Evolutionary conservation across 2,329 filamentous ascomycete species (phyloP).

Genomic region (Ophiocordyceps robertsii): DNA sequence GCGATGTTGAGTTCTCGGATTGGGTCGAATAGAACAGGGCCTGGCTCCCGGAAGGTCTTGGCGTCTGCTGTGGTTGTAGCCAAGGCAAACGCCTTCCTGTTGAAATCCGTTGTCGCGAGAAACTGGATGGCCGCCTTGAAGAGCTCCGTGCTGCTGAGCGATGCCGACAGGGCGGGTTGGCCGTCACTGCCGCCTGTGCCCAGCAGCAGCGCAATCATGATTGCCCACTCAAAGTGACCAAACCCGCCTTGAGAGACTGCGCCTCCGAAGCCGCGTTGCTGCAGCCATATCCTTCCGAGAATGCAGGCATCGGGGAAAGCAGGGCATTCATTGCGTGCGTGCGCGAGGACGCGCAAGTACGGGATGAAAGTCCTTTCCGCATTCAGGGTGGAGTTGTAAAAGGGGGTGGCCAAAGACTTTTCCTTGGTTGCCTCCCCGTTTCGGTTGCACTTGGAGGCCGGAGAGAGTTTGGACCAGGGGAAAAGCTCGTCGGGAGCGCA

Average conservation of each 20-base stretch:
- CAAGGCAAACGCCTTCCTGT: slow-evolving; percentile 48
- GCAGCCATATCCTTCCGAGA: slow-evolving; percentile 77
- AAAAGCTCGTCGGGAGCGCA: slow-evolving; percentile 60
- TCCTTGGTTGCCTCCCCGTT: slow-evolving; percentile 33
- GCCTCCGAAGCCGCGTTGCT: slow-evolving; percentile 69
- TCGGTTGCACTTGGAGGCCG: slow-evolving; percentile 57
- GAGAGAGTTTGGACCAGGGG: slow-evolving; percentile 54
- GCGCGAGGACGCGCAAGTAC: slow-evolving; percentile 65
- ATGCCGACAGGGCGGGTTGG: slow-evolving; percentile 57
- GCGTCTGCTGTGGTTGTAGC: slow-evolving; percentile 16
- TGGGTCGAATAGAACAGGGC: slow-evolving; percentile 69
- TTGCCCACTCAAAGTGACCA: slow-evolving; percentile 82
- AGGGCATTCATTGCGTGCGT: slow-evolving; percentile 53
- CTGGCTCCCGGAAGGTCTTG: slow-evolving; percentile 26
- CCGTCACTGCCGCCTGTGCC: slow-evolving; percentile 64
- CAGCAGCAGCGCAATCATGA: slow-evolving; percentile 67
- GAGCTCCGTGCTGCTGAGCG: slow-evolving; percentile 80
- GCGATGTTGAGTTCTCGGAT: slow-evolving; percentile 64
- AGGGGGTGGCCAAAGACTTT: slow-evolving; percentile 46
- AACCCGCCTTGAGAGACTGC: slow-evolving; percentile 68
- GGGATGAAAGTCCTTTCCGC: slow-evolving; percentile 60
- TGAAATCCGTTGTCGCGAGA: slow-evolving; percentile 59
- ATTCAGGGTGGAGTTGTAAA: slow-evolving; percentile 79
- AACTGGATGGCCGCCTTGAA: slow-evolving; percentile 94
- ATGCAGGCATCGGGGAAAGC: slow-evolving; percentile 75